These are phyloP conservation scores for Phaeophleospora eucalypticola DNA, from an alignment of 2,329 filamentous ascomycete species.

Conservation along the genomic window DNA sequence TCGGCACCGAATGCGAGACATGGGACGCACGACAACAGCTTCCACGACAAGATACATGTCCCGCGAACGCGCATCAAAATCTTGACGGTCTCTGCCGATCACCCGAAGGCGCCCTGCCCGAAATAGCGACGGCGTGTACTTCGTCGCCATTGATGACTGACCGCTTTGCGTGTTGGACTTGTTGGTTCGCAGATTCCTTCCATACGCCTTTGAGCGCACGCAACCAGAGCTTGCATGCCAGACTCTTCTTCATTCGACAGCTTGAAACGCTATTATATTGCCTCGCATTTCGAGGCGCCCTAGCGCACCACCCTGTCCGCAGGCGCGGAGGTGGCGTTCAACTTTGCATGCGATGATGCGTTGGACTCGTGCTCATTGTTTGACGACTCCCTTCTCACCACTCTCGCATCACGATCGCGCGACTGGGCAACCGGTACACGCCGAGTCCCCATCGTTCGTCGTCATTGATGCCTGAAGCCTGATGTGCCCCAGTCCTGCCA, in stretches of 20 bases:
- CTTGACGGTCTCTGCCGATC: conserved; percentile 5
- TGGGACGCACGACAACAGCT: not conserved
- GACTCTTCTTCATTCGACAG: conserved; percentile 8
- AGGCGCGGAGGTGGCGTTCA: conserved; percentile 18
- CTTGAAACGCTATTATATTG: conserved; percentile 19
- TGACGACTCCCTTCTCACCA: not conserved
- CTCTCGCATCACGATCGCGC: not conserved
- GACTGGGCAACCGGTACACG: too few relatives aligned
- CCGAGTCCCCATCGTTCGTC: too few relatives aligned
- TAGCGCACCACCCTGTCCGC: conserved; percentile 6
- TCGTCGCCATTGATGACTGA: not conserved
- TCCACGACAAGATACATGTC: not conserved
- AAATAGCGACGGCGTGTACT: conserved; percentile 5
- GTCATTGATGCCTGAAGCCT: conserved; percentile 11
- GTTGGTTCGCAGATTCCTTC: not conserved
- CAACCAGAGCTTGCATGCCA: conserved; percentile 3
- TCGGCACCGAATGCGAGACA: not conserved
- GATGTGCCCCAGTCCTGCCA: conserved; percentile 5
- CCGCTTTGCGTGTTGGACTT: not conserved
- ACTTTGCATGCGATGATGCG: conserved; percentile 11
- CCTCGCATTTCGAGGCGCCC: conserved; percentile 14
- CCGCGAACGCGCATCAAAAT: not conserved
- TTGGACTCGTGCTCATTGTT: too few relatives aligned
- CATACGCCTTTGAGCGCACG: not conserved
- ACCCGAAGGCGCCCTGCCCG: conserved; percentile 3